Percentiles rank a stretch among this genome's conserved stretches.
Evolutionary conservation across 73 alveolate species (phyloP).

Genomic region (Paramecium bursaria): DNA sequence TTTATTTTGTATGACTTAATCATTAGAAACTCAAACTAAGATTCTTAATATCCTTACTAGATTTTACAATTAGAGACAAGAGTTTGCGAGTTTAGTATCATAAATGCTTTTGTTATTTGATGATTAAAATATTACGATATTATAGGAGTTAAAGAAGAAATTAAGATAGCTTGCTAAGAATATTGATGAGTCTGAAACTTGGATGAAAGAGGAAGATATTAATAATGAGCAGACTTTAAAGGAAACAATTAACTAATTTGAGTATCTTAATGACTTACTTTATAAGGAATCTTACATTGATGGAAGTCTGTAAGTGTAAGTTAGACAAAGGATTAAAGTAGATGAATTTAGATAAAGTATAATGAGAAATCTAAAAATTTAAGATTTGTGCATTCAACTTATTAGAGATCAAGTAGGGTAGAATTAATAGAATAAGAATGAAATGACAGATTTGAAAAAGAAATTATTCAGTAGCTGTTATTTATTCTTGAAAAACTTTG

Average conservation of each 20-base stretch:
- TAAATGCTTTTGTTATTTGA: constrained; percentile 54
- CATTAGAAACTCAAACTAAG: constrained; percentile 57
- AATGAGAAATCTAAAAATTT: constrained; percentile 58
- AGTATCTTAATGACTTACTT: constrained; percentile 41
- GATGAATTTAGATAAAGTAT: constrained; percentile 67
- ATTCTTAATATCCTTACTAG: constrained; percentile 46
- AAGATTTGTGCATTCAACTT: constrained; percentile 42
- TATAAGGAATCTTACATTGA: constrained; percentile 46
- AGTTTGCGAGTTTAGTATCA: constrained; percentile 64
- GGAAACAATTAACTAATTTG: constrained; percentile 46
- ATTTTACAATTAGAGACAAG: constrained; percentile 66
- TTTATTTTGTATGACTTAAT: constrained; percentile 65
- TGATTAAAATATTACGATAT: constrained; percentile 42
- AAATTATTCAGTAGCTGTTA: constrained; percentile 20
- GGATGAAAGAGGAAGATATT: constrained; percentile 55
- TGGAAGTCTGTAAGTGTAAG: not conserved
- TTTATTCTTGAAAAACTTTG: constrained; percentile 56
- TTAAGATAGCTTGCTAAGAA: constrained; percentile 62
- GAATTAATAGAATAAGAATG: not conserved
- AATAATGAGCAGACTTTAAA: constrained; percentile 50
- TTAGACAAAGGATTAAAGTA: not conserved
- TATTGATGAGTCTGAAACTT: constrained; percentile 70
- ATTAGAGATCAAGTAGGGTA: constrained; percentile 60
- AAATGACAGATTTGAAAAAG: constrained; percentile 11
- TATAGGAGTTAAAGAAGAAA: constrained; percentile 45